phyloP scores from a whole-genome alignment of 768 basidiomycete species.

The Amanita rimosa region DNA sequence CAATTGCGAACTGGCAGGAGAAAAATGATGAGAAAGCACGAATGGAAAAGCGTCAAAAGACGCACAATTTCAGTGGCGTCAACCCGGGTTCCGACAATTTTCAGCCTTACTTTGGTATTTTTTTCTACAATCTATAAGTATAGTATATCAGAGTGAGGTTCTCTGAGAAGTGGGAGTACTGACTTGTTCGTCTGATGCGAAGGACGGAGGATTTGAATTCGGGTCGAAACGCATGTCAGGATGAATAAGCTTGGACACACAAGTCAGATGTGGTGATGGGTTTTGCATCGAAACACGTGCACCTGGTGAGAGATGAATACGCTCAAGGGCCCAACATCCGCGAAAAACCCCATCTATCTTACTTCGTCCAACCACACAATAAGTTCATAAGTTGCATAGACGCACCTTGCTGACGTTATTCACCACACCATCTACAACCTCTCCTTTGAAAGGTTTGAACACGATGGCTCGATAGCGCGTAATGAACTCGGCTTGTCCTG shows the following conservation, averaged over 20 bases:
- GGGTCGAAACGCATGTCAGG: constrained; percentile 93
- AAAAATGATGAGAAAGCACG: background rate
- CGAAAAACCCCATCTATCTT: constrained; percentile 93
- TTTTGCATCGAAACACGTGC: constrained; percentile 9
- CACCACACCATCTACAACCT: constrained; percentile 95
- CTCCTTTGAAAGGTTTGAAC: constrained; percentile 99
- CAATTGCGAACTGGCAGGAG: constrained; percentile 76
- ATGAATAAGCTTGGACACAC: constrained; percentile 78
- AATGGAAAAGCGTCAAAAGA: background rate
- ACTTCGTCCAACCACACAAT: background rate
- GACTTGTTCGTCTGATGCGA: constrained; percentile 84
- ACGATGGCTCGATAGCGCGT: constrained; percentile 94
- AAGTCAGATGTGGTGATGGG: background rate
- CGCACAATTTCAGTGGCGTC: constrained; percentile 96
- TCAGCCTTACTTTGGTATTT: constrained; percentile 83
- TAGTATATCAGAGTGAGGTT: background rate
- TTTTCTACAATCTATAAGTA: constrained; percentile 75
- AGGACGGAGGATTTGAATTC: constrained; percentile 94
- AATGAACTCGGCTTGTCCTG: constrained; percentile 93
- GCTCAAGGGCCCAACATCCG: constrained; percentile 86
- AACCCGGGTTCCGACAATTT: constrained; percentile 96
- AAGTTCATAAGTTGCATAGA: background rate
- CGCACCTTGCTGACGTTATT: constrained; percentile 88
- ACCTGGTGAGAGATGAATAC: constrained; percentile 98
- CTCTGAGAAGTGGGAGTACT: background rate